Evolutionary conservation across 345 rosid species (phyloP).

Genomic region (Salix exigua): DNA sequence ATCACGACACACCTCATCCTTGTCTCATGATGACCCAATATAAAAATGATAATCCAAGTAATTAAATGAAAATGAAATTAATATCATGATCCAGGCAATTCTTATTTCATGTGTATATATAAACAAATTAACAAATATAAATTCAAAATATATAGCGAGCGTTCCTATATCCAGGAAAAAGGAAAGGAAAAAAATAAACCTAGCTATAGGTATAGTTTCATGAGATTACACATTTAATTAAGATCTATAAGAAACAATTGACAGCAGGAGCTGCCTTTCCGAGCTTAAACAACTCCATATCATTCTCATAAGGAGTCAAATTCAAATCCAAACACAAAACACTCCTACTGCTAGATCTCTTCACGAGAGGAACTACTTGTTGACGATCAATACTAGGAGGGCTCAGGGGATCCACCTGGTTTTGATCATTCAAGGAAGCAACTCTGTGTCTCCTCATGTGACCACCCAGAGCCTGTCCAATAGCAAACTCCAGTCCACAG

Average conservation of each 20-base stretch:
- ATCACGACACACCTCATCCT: not conserved
- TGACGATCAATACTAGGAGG: not conserved
- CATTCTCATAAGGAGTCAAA: slow-evolving; percentile 66
- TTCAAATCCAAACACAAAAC: slow-evolving; percentile 59
- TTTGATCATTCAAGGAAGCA: slow-evolving; percentile 10
- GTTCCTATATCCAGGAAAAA: not conserved
- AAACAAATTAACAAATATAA: slow-evolving; percentile 13
- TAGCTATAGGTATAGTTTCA: not conserved
- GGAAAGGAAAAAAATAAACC: not conserved
- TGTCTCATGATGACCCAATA: slow-evolving; percentile 7
- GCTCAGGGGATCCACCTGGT: not conserved
- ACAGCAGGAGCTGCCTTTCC: slow-evolving; percentile 29
- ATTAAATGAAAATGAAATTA: not conserved
- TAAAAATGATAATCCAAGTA: not conserved
- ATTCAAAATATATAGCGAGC: not conserved
- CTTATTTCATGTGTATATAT: not conserved
- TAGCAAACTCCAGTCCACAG: slow-evolving; percentile 76
- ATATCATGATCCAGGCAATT: not conserved
- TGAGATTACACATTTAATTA: not conserved
- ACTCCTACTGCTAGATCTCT: slow-evolving; percentile 44
- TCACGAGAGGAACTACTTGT: slow-evolving; percentile 23
- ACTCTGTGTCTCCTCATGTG: slow-evolving; percentile 68
- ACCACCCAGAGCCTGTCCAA: slow-evolving; percentile 69
- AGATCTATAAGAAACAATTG: slow-evolving; percentile 35
- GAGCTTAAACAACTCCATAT: slow-evolving; percentile 37